Base-by-base conservation (phyloP, 768 basidiomycete genomes). In the Amanita molliuscula region DNA sequence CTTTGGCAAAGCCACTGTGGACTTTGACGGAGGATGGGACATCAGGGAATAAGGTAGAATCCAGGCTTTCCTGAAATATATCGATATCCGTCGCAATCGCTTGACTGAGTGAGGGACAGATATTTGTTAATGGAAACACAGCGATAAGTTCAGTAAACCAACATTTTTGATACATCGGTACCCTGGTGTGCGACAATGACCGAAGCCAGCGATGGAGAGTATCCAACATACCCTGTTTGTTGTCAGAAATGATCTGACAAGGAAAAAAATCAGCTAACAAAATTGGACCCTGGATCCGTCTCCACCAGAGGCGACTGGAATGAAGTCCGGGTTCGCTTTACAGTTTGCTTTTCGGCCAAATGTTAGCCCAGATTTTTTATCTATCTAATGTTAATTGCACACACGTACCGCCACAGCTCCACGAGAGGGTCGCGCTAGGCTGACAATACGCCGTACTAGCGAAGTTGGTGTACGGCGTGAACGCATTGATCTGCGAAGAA, bases 381-480 rank as follows among this genome's bases (percentile, higher is more conserved):
- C 1, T 11, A 11, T 31, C 3, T 25, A 16, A 16, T 13, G 15
- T 3, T n/a, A 34, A 21, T 26, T 3, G 10, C 4, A 44, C 45
- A 1, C 11, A 49, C 70, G 48, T 53, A 76, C 78, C 53, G 57
- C 79, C 79, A 54, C 78, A 81, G 31, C 63, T 56, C 79, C 79
- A 81, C 23, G 65, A 59, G 36, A 69, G 47, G 5, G 75, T 77
- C 25, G 59, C 53, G 6, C 63, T 51, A 4, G 76, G 69, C 9
- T 62, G 50, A 52, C 79, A 81, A 53, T 79, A 78, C 0, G 69
- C 77, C 5, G 78, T 58, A 38, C 72, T 71, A 0, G 79, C 78
- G 50, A 72, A 79, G 50, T 60, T 61, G 0, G 76, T 67, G 59
- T 70, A 81, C 1, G 77, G 68, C 29, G 60, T 71, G 59, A 68